A percentile compares a stretch with the other conserved stretches of the same genome.
Evolutionary conservation across 2,329 filamentous ascomycete genomes (phyloP).

Genomic region (Colletotrichum sp.): DNA sequence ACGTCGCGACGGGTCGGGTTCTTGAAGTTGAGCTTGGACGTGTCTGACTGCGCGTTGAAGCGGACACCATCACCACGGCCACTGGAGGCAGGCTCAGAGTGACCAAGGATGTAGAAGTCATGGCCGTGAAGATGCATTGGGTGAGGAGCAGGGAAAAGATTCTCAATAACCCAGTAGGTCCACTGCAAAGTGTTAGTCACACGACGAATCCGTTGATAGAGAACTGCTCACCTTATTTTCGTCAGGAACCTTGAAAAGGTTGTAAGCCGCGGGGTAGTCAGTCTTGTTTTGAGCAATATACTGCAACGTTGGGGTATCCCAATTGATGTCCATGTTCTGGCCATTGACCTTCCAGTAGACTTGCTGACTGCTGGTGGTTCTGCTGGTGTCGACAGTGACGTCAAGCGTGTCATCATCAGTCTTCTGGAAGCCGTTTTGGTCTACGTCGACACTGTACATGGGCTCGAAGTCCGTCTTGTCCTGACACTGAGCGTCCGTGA

Average conservation of each 20-base stretch:
- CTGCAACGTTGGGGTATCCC: slow-evolving; percentile 44
- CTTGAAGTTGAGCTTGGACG: slow-evolving; percentile 36
- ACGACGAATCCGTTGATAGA: rapidly evolving
- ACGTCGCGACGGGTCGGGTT: slow-evolving; percentile 55
- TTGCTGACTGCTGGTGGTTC: slow-evolving; percentile 24
- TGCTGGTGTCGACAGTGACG: slow-evolving; percentile 24
- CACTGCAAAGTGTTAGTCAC: neutral
- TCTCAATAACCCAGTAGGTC: slow-evolving; percentile 22
- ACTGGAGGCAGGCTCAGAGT: slow-evolving; percentile 19
- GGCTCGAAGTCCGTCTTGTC: slow-evolving; percentile 27
- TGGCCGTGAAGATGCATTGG: slow-evolving; percentile 34
- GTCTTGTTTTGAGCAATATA: slow-evolving; percentile 12
- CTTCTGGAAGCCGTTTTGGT: slow-evolving; percentile 29
- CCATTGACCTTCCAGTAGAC: slow-evolving; percentile 39
- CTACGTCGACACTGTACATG: slow-evolving; percentile 30
- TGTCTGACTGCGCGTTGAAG: slow-evolving; percentile 34
- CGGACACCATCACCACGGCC: slow-evolving; percentile 2
- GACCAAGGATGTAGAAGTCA: slow-evolving; percentile 50
- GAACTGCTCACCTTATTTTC: neutral
- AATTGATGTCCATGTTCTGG: slow-evolving; percentile 40
- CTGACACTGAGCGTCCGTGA: slow-evolving; percentile 25
- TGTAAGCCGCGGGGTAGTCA: slow-evolving; percentile 6
- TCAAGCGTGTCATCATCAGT: slow-evolving; percentile 28
- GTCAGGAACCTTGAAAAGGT: slow-evolving; percentile 14
- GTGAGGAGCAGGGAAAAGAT: slow-evolving; percentile 15